A percentile compares a stretch with the other conserved stretches of the same genome.
Evolutionary conservation across 2,329 filamentous ascomycete species (phyloP).

Genomic region (Zalaria obscura): DNA sequence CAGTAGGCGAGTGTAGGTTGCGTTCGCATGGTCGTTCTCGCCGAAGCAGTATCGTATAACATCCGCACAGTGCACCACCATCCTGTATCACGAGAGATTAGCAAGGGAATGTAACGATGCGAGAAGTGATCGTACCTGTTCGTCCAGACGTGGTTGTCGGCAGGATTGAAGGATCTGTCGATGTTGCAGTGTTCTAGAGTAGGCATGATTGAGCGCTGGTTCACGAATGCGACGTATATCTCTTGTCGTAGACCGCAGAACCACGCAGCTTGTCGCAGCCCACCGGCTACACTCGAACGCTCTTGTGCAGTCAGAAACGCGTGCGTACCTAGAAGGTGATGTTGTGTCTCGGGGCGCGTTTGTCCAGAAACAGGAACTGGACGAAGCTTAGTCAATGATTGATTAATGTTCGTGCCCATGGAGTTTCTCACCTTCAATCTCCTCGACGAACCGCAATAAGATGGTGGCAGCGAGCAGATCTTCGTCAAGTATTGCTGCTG

Average conservation of each 20-base stretch:
- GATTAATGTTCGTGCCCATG: too few species aligned
- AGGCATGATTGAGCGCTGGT: conserved; percentile 33
- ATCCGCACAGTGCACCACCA: conserved; percentile 47
- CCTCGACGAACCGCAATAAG: conserved; percentile 43
- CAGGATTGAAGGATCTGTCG: conserved; percentile 33
- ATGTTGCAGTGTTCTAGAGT: conserved; percentile 37
- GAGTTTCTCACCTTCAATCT: conserved; percentile 28
- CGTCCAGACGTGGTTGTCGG: conserved; percentile 42
- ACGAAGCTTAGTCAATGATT: too few species aligned
- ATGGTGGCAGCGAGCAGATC: conserved; percentile 42
- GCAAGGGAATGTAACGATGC: too few species aligned
- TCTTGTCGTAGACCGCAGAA: conserved; percentile 47
- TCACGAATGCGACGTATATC: conserved; percentile 37
- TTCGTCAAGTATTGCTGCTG: conserved; percentile 29
- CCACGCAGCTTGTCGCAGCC: conserved; percentile 34
- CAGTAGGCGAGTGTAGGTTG: conserved; percentile 30
- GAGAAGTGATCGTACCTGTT: background rate
- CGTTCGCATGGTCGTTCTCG: conserved; percentile 17
- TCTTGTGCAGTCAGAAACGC: conserved; percentile 21
- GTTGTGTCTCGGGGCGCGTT: conserved; percentile 4
- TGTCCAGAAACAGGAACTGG: conserved; percentile 12
- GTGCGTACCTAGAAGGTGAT: conserved; percentile 18
- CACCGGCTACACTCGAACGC: conserved; percentile 18
- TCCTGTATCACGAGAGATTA: conserved; percentile 28
- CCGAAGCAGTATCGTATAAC: conserved; percentile 50